Evolutionary conservation across 495 filamentous ascomycete genomes (phyloP).

Genomic region (Letharia lupina): DNA sequence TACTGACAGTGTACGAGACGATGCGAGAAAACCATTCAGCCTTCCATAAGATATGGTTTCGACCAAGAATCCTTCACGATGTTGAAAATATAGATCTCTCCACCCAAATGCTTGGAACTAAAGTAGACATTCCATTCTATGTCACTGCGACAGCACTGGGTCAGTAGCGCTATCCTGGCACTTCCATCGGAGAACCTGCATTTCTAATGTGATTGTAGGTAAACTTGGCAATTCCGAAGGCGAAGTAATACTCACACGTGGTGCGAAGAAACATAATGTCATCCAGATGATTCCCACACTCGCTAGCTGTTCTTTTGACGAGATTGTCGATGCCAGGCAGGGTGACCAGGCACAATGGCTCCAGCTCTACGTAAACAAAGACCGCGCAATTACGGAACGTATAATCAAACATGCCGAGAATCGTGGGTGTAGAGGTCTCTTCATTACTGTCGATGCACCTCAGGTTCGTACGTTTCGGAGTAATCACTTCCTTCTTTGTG

Average conservation of each 20-base stretch:
- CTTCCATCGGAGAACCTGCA: neutral
- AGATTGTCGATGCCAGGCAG: slow-evolving; percentile 78
- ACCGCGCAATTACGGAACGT: slow-evolving; percentile 79
- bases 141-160: slow-evolving; percentile 78
- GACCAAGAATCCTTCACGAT: slow-evolving; percentile 74
- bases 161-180: neutral
- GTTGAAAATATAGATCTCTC: slow-evolving; percentile 78
- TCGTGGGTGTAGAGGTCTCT: slow-evolving; percentile 89
- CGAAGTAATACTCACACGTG: slow-evolving; percentile 80
- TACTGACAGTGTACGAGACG: slow-evolving; percentile 46
- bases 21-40: slow-evolving; percentile 94
- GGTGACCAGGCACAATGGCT: slow-evolving; percentile 90
- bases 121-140: slow-evolving; percentile 77
- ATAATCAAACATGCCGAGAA: slow-evolving; percentile 89
- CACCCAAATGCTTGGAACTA: slow-evolving; percentile 86
- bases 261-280: slow-evolving; percentile 76
- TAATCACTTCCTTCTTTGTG: no score
- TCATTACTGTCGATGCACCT: slow-evolving; percentile 97
- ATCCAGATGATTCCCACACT: slow-evolving; percentile 97
- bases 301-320: slow-evolving; percentile 96
- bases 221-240: slow-evolving; percentile 86
- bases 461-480: slow-evolving; percentile 54
- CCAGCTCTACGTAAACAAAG: slow-evolving; percentile 97
- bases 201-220: slow-evolving; percentile 32
- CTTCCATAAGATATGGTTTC: slow-evolving; percentile 97